phyloP scores from a whole-genome alignment of 768 basidiomycete species.

The Tricholoma terreum region DNA sequence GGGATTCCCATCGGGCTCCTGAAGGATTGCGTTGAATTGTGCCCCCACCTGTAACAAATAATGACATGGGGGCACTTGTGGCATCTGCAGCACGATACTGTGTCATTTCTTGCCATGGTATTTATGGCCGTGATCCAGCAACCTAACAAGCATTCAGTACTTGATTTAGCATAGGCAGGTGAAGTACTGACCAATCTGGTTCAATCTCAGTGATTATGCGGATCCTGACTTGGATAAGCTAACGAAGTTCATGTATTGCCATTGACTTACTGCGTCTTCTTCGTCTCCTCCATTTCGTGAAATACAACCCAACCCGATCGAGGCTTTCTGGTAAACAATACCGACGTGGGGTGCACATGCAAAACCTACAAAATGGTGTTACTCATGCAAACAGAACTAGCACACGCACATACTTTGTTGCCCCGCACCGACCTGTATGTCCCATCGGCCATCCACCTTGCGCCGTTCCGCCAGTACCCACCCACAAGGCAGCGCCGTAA shows the following conservation, averaged over 20 bases:
- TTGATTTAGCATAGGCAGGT: not conserved
- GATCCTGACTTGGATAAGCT: conserved; percentile 53
- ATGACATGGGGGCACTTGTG: too few species aligned
- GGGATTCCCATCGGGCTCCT: too few species aligned
- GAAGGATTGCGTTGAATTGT: too few species aligned
- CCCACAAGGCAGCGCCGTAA: conserved; percentile 86
- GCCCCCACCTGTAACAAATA: too few species aligned
- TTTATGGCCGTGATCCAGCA: conserved; percentile 35
- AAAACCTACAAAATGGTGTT: conserved; percentile 50
- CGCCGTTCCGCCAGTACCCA: conserved; percentile 94
- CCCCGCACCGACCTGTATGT: conserved; percentile 90
- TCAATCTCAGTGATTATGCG: conserved; percentile 92
- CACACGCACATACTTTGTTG: conserved; percentile 55
- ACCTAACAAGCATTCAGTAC: conserved; percentile 16
- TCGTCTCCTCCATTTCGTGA: conserved; percentile 96
- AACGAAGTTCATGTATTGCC: not conserved
- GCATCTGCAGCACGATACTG: not conserved
- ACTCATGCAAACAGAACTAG: not conserved
- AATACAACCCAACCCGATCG: conserved; percentile 91
- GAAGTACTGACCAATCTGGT: conserved; percentile 73
- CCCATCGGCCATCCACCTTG: conserved; percentile 87
- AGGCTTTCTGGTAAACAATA: conserved; percentile 90
- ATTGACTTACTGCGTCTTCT: conserved; percentile 76
- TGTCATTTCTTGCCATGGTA: conserved; percentile 15
- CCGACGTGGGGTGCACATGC: conserved; percentile 91